phyloP scores from a whole-genome alignment of 1,284 basidiomycete species.

The Irpex sp. region DNA sequence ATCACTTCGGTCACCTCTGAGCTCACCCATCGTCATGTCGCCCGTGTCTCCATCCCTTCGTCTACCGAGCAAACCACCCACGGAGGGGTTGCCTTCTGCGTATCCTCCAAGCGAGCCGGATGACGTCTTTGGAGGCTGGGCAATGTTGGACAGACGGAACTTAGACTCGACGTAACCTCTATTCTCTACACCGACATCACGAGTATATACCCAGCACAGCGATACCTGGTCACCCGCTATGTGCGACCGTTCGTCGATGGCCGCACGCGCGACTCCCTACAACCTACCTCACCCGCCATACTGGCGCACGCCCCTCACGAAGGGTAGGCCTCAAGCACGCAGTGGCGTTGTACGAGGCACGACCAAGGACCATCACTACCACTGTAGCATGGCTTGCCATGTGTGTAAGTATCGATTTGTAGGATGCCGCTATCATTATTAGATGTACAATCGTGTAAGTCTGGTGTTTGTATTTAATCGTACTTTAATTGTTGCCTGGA shows the following conservation, averaged over 20 bases:
- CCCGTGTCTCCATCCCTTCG: constrained; percentile 1
- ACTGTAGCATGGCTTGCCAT: neutral
- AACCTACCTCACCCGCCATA: too few relatives aligned
- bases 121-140: neutral
- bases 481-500: neutral
- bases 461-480: neutral
- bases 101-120: neutral
- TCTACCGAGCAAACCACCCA: neutral
- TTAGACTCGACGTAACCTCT: neutral
- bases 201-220: too few relatives aligned
- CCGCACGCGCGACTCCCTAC: too few relatives aligned
- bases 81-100: neutral
- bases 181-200: too few relatives aligned
- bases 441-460: neutral
- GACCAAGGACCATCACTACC: neutral
- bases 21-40: constrained; percentile 5
- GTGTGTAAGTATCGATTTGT: neutral
- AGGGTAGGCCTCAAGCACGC: too few relatives aligned
- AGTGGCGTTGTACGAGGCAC: neutral
- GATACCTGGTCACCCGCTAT: too few relatives aligned
- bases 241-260: too few relatives aligned
- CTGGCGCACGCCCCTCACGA: too few relatives aligned
- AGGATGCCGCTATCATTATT: neutral
- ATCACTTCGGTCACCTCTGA: neutral
- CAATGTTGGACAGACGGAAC: neutral